Evolutionary conservation across 2,329 filamentous ascomycete species (phyloP), one percentile per base, ranked within the genome.

Genomic region (Fusarium guadeloupense): DNA sequence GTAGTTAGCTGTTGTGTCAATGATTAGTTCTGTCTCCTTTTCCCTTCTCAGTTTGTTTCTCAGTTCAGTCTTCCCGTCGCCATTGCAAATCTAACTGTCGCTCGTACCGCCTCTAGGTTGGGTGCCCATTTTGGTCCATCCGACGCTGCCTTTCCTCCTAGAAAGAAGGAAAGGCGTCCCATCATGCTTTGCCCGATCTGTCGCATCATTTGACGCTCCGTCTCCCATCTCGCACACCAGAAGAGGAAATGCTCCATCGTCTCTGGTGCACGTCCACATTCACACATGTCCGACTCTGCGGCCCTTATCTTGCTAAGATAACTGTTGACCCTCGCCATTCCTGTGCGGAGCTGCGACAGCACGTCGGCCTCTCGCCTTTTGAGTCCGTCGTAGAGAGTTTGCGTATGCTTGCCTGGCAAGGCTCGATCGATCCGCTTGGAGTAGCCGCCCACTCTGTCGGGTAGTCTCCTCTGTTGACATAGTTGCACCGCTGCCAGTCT

Each of bases 371-470:
- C 43, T 8, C 17, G 31, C 19, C 43, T 43, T 33, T 45, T 53
- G 1, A 37, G 21, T 3, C 4, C 7, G 12, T 53, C 30, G 12
- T 58, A 58, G n/a, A 53, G 34, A 6, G 14, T 14, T 14, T 26
- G 12, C 6, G 38, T 42, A 20, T 53, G 26, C 9, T 45, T 52
- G 34, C 49, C 49, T 17, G 34, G 49, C 9, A 50, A 17, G 1
- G 44, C 49, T 25, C n/a, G 21, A 14, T 58, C 33, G 10, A 54
- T 38, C 14, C 21, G 33, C 16, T 58, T 54, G 2, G 28, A 58
- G 34, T 58, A 58, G 21, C n/a, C 4, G 35, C 48, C 54, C 30
- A 58, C 39, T 6, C 20, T 35, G 8, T 54, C 19, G 12, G 54
- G 54, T 14, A 54, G 39, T 34, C 3, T 20, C 39, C 16, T 13